phyloP scores from a whole-genome alignment of 352 stramenopile genomes.

The Globisporangium abappressorium region DNA sequence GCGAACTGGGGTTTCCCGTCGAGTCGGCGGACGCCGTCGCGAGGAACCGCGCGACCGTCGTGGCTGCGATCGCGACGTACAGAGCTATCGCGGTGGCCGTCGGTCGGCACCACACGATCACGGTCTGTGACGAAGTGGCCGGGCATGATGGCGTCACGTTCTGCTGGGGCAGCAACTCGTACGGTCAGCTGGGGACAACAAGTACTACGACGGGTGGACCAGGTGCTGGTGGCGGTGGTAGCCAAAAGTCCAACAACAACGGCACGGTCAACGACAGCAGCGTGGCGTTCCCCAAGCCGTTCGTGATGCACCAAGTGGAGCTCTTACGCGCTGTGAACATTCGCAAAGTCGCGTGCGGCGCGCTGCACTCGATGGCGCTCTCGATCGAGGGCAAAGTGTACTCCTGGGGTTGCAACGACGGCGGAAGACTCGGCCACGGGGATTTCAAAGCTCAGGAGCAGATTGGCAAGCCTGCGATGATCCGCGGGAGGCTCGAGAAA shows the following conservation, averaged over 20 bases:
- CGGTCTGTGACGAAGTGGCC: slow-evolving; percentile 64
- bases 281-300: slow-evolving; percentile 44
- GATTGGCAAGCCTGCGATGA: slow-evolving; percentile 28
- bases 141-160: slow-evolving; percentile 67
- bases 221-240: background rate
- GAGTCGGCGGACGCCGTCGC: slow-evolving; percentile 47
- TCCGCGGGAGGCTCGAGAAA: slow-evolving; percentile 31
- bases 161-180: slow-evolving; percentile 73
- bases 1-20: slow-evolving; percentile 52
- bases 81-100: slow-evolving; percentile 51
- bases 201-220: background rate
- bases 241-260: slow-evolving; percentile 8
- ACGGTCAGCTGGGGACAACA: slow-evolving; percentile 55
- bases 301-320: slow-evolving; percentile 58
- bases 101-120: slow-evolving; percentile 58
- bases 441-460: slow-evolving; percentile 7
- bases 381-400: slow-evolving; percentile 86
- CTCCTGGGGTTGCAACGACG: slow-evolving; percentile 94
- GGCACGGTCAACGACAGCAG: slow-evolving; percentile 13
- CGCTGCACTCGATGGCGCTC: slow-evolving; percentile 89
- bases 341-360: slow-evolving; percentile 87
- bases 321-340: slow-evolving; percentile 43
- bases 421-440: slow-evolving; percentile 49
- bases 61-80: slow-evolving; percentile 58
- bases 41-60: slow-evolving; percentile 47